phyloP scores from a whole-genome alignment of 257 asterid species.

The Voacanga thouarsii region DNA sequence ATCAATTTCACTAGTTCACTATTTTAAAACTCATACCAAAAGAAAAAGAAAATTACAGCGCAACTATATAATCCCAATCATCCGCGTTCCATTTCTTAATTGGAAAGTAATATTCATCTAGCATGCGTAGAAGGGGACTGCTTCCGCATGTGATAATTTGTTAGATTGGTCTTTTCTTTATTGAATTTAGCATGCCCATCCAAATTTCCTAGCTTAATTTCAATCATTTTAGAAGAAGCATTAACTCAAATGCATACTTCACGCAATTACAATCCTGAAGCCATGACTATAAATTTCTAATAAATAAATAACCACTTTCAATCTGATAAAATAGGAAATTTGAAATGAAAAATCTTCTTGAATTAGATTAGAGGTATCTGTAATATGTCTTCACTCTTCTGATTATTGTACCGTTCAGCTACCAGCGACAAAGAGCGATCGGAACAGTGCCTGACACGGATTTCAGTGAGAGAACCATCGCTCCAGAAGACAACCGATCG shows the following conservation, averaged over 20 bases:
- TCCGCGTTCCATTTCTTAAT: not conserved
- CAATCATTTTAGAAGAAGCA: not conserved
- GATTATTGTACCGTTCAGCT: constrained; percentile 45
- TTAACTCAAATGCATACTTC: not conserved
- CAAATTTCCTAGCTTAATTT: not conserved
- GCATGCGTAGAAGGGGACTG: not conserved
- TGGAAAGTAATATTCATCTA: not conserved
- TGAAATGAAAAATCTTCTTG: not conserved
- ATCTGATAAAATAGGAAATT: not conserved
- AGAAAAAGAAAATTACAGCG: not conserved
- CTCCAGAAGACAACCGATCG: constrained; percentile 66
- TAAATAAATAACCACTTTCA: not conserved
- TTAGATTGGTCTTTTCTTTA: not conserved
- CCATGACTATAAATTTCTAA: not conserved
- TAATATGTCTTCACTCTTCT: not conserved
- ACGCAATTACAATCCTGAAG: not conserved
- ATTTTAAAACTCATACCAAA: not conserved
- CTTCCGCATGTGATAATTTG: not conserved
- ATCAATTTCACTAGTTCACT: not conserved
- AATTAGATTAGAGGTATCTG: not conserved
- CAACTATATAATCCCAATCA: not conserved
- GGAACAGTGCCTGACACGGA: constrained; percentile 81
- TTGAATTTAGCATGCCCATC: not conserved
- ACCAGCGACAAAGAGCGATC: constrained; percentile 61
- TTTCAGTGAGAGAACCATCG: constrained; percentile 42